Percentiles rank a stretch among this genome's conserved stretches.
phyloP scores from a whole-genome alignment of 2,329 filamentous ascomycete species.

The Penicillium sp. region DNA sequence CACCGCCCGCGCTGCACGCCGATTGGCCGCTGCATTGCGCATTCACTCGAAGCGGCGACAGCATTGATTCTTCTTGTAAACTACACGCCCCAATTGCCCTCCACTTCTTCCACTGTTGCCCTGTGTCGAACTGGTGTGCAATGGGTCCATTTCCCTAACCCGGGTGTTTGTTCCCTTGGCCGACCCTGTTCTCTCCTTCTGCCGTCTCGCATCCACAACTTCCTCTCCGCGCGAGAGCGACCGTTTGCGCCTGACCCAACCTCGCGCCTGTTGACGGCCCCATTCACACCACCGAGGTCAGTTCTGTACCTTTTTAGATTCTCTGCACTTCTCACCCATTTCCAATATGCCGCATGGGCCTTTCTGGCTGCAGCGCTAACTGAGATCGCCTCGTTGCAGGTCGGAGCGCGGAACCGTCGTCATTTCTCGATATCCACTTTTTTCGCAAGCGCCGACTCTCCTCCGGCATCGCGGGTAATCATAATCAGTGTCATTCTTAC shows the following conservation, averaged over 20 bases:
- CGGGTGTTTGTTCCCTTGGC: conserved; percentile 8
- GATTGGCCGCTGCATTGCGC: too few relatives aligned
- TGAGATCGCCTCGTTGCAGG: conserved; percentile 15
- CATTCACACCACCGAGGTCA: conserved; percentile 1
- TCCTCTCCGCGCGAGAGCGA: conserved; percentile 10
- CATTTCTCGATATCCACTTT: conserved; percentile 18
- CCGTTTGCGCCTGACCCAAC: conserved; percentile 10
- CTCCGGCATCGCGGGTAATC: conserved; percentile 12
- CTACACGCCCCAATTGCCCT: too few relatives aligned
- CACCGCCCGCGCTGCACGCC: conserved; percentile 13
- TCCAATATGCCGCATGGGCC: conserved; percentile 5
- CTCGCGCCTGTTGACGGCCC: neutral
- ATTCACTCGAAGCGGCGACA: too few relatives aligned
- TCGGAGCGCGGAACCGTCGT: conserved; percentile 17
- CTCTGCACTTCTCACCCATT: too few relatives aligned
- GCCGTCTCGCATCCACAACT: conserved; percentile 6
- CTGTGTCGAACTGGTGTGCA: conserved; percentile 7
- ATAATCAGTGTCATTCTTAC: conserved; percentile 10
- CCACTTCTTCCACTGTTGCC: conserved; percentile 1
- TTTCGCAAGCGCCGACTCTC: conserved; percentile 6
- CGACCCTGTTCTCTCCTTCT: conserved; percentile 15
- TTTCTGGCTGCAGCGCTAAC: conserved; percentile 15
- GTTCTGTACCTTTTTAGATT: neutral
- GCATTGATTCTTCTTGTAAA: neutral
- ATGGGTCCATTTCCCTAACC: conserved; percentile 15